Evolutionary conservation across 176 grass and related monocot genomes (phyloP), one percentile per base, ranked within the genome.

Genomic region (Lolium rigidum): DNA sequence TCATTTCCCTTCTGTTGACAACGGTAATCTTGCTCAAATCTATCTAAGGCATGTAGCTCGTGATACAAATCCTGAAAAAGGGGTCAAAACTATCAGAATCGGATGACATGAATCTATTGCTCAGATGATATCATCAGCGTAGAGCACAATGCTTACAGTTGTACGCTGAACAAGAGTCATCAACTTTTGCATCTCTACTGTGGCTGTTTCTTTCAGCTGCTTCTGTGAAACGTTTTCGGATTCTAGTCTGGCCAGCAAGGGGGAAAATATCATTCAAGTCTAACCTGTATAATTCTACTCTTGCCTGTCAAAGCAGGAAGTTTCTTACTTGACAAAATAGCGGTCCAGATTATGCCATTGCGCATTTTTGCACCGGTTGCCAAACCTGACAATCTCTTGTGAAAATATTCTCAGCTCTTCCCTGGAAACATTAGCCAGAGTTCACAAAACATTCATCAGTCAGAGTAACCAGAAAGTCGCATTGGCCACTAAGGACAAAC

Each of bases 301-400:
- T 69, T 69, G 39, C 56, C 31, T 76, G 43, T 47, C n/a, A 63
- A 75, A 85, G 68, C 46, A 80, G 70, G 46, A 58, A 75, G 60
- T 74, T 66, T 55, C 82, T 93, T 95, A 98, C 95, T 92, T 95
- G 44, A 89, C 35, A 93, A 98, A 95, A 80, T 92, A 93, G 68
- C 87, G 93, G 43, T 95, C 95, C 68, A 98, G 79, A 44, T 93
- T 95, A 84, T 95, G 95, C 95, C 91, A 98, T 71, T 95, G 93
- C 75, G 89, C 67, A 86, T 98, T 86, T 89, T 93, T 98, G 80
- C 95, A 98, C 56, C 87, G 95, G 58, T 98, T 95, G 56, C 95
- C 95, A 74, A 95, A 98, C 63, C 93, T 94, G 78, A 93, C 48
- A 85, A 98, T 89, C 80, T 98, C 93, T 66, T 78, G 86, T 28